phyloP scores from a whole-genome alignment of 768 basidiomycete species.

The Kwoniella dejecticola region DNA sequence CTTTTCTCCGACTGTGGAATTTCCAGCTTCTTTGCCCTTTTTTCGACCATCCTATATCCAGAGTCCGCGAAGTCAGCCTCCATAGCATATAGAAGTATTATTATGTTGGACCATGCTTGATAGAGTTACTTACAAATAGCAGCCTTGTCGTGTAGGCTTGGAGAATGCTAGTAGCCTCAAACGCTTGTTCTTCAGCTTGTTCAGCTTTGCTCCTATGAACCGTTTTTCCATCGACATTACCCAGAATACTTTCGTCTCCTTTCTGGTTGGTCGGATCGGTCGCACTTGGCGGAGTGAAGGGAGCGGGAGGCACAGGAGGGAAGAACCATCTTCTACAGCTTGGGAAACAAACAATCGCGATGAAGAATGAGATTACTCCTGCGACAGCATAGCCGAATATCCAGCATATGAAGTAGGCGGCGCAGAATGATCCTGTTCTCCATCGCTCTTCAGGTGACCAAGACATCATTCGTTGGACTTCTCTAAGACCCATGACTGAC shows the following conservation, averaged over 20 bases:
- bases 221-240: constrained; percentile 51
- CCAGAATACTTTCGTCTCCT: constrained; percentile 56
- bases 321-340: constrained; percentile 53
- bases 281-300: constrained; percentile 55
- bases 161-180: constrained; percentile 54
- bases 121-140: constrained; percentile 45
- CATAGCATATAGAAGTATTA: no score
- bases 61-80: no score
- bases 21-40: constrained; percentile 51
- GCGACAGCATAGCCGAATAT: constrained; percentile 54
- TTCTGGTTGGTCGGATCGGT: constrained; percentile 56
- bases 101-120: no score
- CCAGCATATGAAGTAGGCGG: constrained; percentile 55
- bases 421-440: constrained; percentile 51
- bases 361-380: constrained; percentile 49
- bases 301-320: constrained; percentile 54
- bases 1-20: constrained; percentile 53
- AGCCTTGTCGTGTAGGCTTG: constrained; percentile 41
- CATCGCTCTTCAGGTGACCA: constrained; percentile 54
- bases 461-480: constrained; percentile 53
- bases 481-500: constrained; percentile 49
- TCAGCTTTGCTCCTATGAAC: constrained; percentile 56
- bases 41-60: constrained; percentile 47
- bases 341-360: constrained; percentile 53
- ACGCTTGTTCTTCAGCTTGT: constrained; percentile 57